Base-by-base conservation (phyloP, 805 yeast genomes). In the Zygotorulaspora florentina region DNA sequence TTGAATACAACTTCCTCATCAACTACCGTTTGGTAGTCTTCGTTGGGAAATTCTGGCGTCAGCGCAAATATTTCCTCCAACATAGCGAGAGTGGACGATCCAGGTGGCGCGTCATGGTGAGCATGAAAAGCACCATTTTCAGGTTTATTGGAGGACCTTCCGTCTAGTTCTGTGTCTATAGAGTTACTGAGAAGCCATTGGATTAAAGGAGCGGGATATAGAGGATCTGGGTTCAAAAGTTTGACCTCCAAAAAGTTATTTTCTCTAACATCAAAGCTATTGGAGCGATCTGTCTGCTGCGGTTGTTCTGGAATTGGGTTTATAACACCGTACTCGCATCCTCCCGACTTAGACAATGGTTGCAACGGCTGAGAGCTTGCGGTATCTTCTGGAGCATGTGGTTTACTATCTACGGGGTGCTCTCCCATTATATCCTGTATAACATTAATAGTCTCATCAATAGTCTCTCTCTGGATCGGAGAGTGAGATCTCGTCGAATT, bases 71-170 rank as follows among this genome's bases (percentile, higher is more conserved):
- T 45, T 20, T 45, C 48, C 17, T 45, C 40, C 15, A 45, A 33
- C 43, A 40, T 40, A 15, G 43, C 38, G 11, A 40, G 25, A n/a
- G 45, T 40, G 3, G 48, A 33, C 4, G 45, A n/a, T 8, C 40
- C 48, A 12, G 40, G 45, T 2, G 48, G 45, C 34, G 20, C 45
- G 18, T 45, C 43, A n/a, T 40, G 30, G 18, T 29, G 27, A 2
- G 40, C 35, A 15, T 45, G 41, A 27, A 45, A 45, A 35, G 48
- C 48, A 13, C 48, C 48, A 45, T 30, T 34, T 28, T 45, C 48
- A 10, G 45, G 44, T 18, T 45, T 45, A 40, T 45, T 40, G 16
- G 16, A 34, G 25, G 33, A 39, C 27, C 48, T 23, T 3, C 48
- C 48, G 17, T 12, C 18, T n/a, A 40, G 40, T 12, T 45, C 18